Conservation (phyloP, 495 filamentous ascomycete genomes). For the Aspergillus baeticus region DNA sequence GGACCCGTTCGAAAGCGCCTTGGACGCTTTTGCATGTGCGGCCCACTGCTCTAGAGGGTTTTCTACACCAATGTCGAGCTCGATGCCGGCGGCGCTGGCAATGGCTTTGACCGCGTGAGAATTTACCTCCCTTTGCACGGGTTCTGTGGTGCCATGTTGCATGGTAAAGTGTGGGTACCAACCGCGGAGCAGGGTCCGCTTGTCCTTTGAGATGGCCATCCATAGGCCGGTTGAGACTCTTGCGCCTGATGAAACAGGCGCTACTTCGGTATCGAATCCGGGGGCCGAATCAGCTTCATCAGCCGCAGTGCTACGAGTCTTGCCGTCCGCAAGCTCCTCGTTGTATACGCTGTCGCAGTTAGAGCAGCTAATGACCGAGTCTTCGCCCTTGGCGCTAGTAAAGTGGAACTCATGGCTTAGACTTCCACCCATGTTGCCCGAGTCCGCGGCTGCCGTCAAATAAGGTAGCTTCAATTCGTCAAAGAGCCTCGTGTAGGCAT, state of each 20-base stretch:
- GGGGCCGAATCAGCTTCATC: constrained; percentile 16
- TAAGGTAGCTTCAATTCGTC: constrained; percentile 81
- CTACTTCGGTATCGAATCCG: constrained; percentile 35
- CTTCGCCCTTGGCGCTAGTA: constrained; percentile 76
- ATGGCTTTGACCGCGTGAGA: constrained; percentile 66
- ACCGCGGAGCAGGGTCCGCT: constrained; percentile 61
- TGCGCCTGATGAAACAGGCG: constrained; percentile 19
- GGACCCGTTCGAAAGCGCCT: neutral
- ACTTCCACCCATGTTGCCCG: constrained; percentile 91
- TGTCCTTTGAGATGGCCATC: constrained; percentile 70
- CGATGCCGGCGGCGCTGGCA: constrained; percentile 53
- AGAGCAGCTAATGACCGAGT: constrained; percentile 74
- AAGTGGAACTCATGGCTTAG: constrained; percentile 96
- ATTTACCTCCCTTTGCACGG: constrained; percentile 59
- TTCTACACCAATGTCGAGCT: constrained; percentile 69
- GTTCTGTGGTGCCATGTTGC: constrained; percentile 30
- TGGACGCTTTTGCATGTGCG: constrained; percentile 35
- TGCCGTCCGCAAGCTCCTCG: constrained; percentile 69
- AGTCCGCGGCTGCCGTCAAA: constrained; percentile 82
- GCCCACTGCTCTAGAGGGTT: constrained; percentile 59
- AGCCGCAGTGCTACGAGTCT: constrained; percentile 18
- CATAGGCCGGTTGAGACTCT: constrained; percentile 51
- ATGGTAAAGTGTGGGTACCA: constrained; percentile 57
- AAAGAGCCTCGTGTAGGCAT: constrained; percentile 73
- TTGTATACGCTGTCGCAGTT: constrained; percentile 78